Evolutionary conservation across 805 yeast species (phyloP).

Genomic region (Kodamaea laetipori): DNA sequence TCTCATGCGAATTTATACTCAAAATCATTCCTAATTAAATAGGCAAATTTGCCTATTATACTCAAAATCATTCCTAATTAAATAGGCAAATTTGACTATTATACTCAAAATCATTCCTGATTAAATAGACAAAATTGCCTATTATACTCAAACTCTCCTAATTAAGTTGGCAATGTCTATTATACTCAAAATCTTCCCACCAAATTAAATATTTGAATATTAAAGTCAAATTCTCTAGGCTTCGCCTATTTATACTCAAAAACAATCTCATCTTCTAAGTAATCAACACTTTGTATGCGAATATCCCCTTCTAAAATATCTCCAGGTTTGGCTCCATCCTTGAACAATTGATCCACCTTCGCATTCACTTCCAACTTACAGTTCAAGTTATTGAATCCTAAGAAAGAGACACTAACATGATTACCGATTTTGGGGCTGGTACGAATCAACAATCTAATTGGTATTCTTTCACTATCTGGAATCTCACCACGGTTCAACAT

Average conservation of each 20-base stretch:
- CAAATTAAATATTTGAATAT: too few relatives aligned
- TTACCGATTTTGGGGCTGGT: constrained; percentile 28
- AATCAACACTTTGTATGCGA: constrained; percentile 31
- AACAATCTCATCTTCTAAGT: constrained; percentile 36
- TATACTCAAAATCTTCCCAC: too few relatives aligned
- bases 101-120: too few relatives aligned
- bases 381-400: constrained; percentile 27
- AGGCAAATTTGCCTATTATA: too few relatives aligned
- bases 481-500: constrained; percentile 20
- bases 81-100: too few relatives aligned
- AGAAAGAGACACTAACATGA: constrained; percentile 27
- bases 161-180: too few relatives aligned
- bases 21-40: too few relatives aligned
- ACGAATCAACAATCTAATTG: constrained; percentile 26
- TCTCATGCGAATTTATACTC: too few relatives aligned
- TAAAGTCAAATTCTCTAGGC: too few relatives aligned
- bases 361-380: constrained; percentile 26
- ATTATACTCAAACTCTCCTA: too few relatives aligned
- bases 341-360: constrained; percentile 21
- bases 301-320: constrained; percentile 22
- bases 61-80: too few relatives aligned
- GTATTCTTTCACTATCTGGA: constrained; percentile 18
- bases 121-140: too few relatives aligned
- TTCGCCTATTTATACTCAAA: constrained; percentile 22
- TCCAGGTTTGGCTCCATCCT: constrained; percentile 26